Evolutionary conservation across 2,329 filamentous ascomycete species (phyloP).

Genomic region (Aspergillus eucalypticola): DNA sequence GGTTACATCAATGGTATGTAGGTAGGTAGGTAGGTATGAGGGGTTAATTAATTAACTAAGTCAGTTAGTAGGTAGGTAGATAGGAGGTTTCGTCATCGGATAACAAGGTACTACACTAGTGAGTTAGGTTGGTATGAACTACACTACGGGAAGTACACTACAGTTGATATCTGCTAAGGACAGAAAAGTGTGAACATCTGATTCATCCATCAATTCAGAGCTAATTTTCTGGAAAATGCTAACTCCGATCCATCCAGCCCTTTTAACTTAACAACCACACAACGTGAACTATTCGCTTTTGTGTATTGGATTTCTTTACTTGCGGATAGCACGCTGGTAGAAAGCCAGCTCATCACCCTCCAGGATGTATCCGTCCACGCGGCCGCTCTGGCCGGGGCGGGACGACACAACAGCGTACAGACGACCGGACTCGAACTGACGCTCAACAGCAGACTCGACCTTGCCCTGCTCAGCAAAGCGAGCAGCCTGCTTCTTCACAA

Average conservation of each 20-base stretch:
- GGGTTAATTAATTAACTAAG: too few species aligned
- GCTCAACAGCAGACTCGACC: constrained; percentile 89
- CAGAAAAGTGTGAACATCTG: background rate
- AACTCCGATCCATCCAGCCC: constrained; percentile 18
- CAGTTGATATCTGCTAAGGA: too few species aligned
- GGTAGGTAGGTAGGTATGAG: too few species aligned
- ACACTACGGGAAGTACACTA: too few species aligned
- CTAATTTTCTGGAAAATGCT: constrained; percentile 8
- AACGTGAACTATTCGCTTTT: background rate
- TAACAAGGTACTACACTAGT: background rate
- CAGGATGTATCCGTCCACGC: constrained; percentile 94
- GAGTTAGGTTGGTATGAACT: too few species aligned
- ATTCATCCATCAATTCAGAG: constrained; percentile 1
- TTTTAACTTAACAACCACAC: constrained; percentile 15
- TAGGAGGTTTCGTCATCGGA: background rate
- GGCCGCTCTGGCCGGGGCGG: constrained; percentile 94
- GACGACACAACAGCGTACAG: constrained; percentile 90
- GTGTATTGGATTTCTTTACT: constrained; percentile 61
- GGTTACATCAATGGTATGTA: background rate
- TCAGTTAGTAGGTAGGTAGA: too few species aligned
- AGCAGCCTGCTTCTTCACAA: constrained; percentile 94
- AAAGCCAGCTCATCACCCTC: constrained; percentile 99
- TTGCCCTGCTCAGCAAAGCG: constrained; percentile 83
- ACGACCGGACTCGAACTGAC: constrained; percentile 99
- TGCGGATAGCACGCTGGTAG: constrained; percentile 99